Base-by-base conservation (phyloP, 768 basidiomycete species). In the Collybiopsis confluens region DNA sequence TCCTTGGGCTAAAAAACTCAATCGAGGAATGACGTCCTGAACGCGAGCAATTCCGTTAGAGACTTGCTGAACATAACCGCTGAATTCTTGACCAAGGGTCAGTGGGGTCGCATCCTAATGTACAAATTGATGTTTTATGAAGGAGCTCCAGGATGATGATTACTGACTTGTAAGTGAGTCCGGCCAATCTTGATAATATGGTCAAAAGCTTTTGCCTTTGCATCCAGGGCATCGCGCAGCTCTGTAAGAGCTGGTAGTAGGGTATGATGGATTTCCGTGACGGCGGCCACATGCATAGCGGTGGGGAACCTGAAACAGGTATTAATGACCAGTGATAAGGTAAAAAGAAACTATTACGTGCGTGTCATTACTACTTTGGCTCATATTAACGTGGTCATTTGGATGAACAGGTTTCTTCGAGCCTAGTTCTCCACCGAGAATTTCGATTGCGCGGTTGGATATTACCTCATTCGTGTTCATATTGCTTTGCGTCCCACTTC, bases 391-490 rank as follows among this genome's bases (percentile, higher is more conserved):
- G 71, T 99, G 97, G 66, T 99, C 97, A 70, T 99, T 99, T 35
- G 97, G 97, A 68, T 99, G 97, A 1, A 99, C 95, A 8, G 97
- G 97, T 63, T 79, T 92, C 79, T 98, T 99, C 43, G 90, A 92
- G 30, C 97, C 97, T 54, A 98, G 77, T 72, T 94, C 80, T 16
- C 97, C 97, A 6, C 97, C 97, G 56, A 98, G 84, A 57, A 97
- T 73, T 73, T 99, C 93, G 64, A 98, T 99, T 30, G 97, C 97
- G 55, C 96, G 86, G 70, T 99, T 99, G 23, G 95, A 96, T 65
- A 99, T 95, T 62, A 98, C 92, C 82, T 99, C 97, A 68, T 99
- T 99, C 56, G 83, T 92, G 69, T 92, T 99, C 97, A 99, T 99
- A 76, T 99, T 99, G 65, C 90, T 95, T 70, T 99, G 97, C 1